Evolutionary conservation across 345 rosid species (phyloP).

Genomic region (Ricinus communis): DNA sequence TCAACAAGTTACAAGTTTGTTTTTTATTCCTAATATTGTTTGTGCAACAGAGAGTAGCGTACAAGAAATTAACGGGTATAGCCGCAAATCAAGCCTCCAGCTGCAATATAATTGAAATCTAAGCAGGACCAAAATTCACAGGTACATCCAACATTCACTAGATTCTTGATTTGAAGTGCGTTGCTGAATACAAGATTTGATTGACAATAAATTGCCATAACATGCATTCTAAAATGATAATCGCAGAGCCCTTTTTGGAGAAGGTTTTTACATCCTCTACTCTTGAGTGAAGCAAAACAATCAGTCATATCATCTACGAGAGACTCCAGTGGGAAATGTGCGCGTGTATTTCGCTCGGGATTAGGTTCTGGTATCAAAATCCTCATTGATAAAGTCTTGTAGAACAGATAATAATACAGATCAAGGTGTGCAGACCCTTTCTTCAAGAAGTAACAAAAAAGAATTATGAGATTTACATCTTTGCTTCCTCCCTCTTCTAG

Average conservation of each 20-base stretch:
- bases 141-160: too few relatives aligned
- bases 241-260: too few relatives aligned
- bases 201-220: too few relatives aligned
- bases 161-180: too few relatives aligned
- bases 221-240: background rate
- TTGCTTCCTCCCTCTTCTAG: constrained; percentile 10
- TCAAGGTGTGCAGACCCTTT: constrained; percentile 2
- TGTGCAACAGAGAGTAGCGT: too few relatives aligned
- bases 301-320: background rate
- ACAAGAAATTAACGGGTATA: too few relatives aligned
- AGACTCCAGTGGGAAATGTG: background rate
- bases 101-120: too few relatives aligned
- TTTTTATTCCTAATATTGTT: too few relatives aligned
- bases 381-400: background rate
- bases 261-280: too few relatives aligned
- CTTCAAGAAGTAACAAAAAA: constrained; percentile 12
- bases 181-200: background rate
- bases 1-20: too few relatives aligned
- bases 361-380: background rate
- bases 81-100: too few relatives aligned
- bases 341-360: background rate
- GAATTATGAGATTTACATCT: constrained; percentile 30
- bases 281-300: background rate
- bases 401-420: constrained; percentile 19
- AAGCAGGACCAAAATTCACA: too few relatives aligned